Evolutionary conservation across 371 early-diverging fungal species (phyloP).

Genomic region (Mucor indicus): DNA sequence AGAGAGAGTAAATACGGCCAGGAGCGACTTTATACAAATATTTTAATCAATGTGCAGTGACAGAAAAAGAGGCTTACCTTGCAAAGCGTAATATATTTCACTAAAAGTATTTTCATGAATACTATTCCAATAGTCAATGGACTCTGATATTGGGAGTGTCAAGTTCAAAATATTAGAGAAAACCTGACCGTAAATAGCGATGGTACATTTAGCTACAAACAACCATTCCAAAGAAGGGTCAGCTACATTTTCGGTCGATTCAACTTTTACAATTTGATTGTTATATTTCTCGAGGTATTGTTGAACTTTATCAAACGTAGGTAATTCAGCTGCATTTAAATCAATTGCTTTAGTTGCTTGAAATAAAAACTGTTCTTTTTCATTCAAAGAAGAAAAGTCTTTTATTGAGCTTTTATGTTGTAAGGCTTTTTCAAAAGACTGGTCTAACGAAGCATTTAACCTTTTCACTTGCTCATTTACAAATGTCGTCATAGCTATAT

Average conservation of each 20-base stretch:
- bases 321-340: constrained; percentile 9
- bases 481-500: constrained; percentile 21
- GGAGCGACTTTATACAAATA: constrained; percentile 40
- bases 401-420: background rate
- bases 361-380: constrained; percentile 25
- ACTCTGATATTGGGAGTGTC: constrained; percentile 61
- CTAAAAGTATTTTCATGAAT: constrained; percentile 48
- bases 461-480: constrained; percentile 19
- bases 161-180: constrained; percentile 58
- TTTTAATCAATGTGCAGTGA: background rate
- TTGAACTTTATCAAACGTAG: constrained; percentile 19
- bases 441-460: constrained; percentile 1
- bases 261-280: background rate
- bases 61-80: constrained; percentile 39
- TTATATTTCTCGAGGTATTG: constrained; percentile 20
- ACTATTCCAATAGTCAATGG: constrained; percentile 70
- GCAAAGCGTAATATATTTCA: constrained; percentile 56
- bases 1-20: constrained; percentile 31
- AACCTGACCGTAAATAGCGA: constrained; percentile 62
- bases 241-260: too few relatives aligned
- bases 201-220: constrained; percentile 54
- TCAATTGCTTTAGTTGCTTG: constrained; percentile 30
- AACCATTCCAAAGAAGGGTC: constrained; percentile 44
- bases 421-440: constrained; percentile 8
- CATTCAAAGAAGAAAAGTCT: constrained; percentile 2